Base-by-base conservation (phyloP, 345 rosid genomes). In the Melaleuca quinquenervia region DNA sequence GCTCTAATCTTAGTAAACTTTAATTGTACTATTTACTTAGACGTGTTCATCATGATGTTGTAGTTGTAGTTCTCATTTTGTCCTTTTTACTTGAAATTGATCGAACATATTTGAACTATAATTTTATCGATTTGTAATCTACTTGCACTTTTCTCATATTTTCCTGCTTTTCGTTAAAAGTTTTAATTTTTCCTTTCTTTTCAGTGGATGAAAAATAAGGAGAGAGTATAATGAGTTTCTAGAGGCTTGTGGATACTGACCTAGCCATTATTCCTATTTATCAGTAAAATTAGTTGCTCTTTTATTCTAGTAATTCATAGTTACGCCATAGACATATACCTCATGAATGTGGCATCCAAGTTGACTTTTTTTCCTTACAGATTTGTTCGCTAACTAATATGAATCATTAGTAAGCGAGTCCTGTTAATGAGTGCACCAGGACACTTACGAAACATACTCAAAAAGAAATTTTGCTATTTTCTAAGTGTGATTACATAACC, bases 101-200 rank as follows among this genome's bases (percentile, higher is more conserved):
- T 55, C 60, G 22, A 55, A 55, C 62, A 6, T 10, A 55, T 24
- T 6, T 6, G 22, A 55, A 27, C 11, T 55, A 4, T 24, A 55
- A 55, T 24, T 55, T 6, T 18, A 53, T 53, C 6, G n/a, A 58
- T 26, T 26, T 56, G 14, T 5, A 55, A 24, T 2, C 27, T 22
- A 8, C 60, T 54, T 22, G 5, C 21, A n/a, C 2, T 54, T 55
- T 24, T 55, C 60, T 10, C 60, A 1, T 22, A 54, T 54, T 54
- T 54, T 55, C n/a, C 27, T 55, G 0, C 60, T 22, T 55, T 55
- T 55, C 60, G 24, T 55, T 55, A 55, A 3, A 55, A 55, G 4
- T 1, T 0, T 55, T n/a, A n/a, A n/a, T 10, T 22, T 55, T 11
- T 2, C 24, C 6, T 55, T n/a, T n/a, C n/a, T 24, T 9, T 55